These are phyloP conservation scores for Pyricularia grisea DNA, from an alignment of 2,329 filamentous ascomycete species.

Conservation along the genomic window DNA sequence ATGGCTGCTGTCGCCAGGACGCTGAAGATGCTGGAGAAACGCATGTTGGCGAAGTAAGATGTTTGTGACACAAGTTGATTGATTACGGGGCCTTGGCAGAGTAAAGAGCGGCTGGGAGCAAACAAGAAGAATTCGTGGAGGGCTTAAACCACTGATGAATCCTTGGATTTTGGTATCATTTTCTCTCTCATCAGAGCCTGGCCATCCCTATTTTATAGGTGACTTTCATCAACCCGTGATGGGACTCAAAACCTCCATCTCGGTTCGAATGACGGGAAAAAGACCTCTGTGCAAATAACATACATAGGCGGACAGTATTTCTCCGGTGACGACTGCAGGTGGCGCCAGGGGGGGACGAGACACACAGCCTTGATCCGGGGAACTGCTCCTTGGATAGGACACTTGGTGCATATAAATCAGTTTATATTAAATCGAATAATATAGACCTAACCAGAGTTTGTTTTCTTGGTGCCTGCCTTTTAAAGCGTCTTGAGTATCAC, in stretches of 20 bases:
- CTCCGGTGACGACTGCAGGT: neutral
- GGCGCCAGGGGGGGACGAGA: neutral
- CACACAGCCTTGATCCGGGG: neutral
- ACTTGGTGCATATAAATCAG: neutral
- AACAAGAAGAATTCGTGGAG: neutral
- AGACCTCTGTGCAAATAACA: neutral
- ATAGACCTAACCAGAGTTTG: neutral
- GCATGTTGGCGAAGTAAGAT: neutral
- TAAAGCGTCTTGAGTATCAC: neutral
- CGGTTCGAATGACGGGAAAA: neutral
- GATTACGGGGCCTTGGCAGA: neutral
- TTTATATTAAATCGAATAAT: neutral
- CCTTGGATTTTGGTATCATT: neutral
- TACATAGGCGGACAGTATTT: neutral
- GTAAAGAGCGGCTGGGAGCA: neutral
- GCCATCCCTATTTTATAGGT: neutral
- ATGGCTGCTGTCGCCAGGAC: neutral
- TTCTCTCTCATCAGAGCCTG: neutral
- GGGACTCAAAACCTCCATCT: neutral
- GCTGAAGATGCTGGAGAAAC: conserved; percentile 2
- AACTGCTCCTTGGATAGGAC: neutral
- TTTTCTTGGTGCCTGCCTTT: neutral
- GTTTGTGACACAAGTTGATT: neutral
- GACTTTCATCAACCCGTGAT: neutral
- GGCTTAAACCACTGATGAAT: neutral